A percentile compares a stretch with the other conserved stretches of the same genome.
Evolutionary conservation across 192 early-diverging fungal species (phyloP).

Genomic region (Allomyces arbusculus): DNA sequence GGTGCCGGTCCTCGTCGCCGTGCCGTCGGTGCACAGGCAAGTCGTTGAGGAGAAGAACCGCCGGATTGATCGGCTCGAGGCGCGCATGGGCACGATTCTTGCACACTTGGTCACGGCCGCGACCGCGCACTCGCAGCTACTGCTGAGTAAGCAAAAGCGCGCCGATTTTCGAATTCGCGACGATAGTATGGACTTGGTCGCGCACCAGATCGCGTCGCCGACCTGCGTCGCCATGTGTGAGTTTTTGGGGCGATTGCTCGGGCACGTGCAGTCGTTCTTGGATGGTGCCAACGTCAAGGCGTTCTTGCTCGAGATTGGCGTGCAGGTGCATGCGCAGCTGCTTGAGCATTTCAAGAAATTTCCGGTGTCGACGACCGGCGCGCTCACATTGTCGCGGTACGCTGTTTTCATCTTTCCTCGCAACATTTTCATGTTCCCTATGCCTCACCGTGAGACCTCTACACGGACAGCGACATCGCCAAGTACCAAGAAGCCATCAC

Average conservation of each 20-base stretch:
- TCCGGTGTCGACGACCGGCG: slow-evolving; percentile 62
- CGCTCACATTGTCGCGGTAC: slow-evolving; percentile 68
- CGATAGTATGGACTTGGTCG: slow-evolving; percentile 35
- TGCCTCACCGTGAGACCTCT: neutral
- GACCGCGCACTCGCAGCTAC: slow-evolving; percentile 41
- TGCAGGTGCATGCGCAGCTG: slow-evolving; percentile 60
- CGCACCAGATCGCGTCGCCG: slow-evolving; percentile 7
- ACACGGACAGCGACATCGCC: slow-evolving; percentile 55
- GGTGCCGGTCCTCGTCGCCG: slow-evolving; percentile 41
- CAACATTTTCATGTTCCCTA: neutral
- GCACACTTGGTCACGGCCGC: slow-evolving; percentile 32
- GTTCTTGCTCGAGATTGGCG: slow-evolving; percentile 61
- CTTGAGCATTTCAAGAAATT: slow-evolving; percentile 87
- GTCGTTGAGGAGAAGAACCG: slow-evolving; percentile 71
- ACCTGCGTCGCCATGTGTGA: slow-evolving; percentile 5
- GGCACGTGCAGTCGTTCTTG: slow-evolving; percentile 33
- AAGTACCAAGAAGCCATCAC: slow-evolving; percentile 76
- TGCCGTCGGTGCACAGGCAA: slow-evolving; percentile 65
- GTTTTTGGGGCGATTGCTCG: neutral
- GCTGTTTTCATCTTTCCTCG: slow-evolving; percentile 3
- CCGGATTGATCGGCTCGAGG: slow-evolving; percentile 63
- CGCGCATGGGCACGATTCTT: slow-evolving; percentile 53
- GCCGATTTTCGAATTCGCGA: slow-evolving; percentile 83
- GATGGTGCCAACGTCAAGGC: slow-evolving; percentile 55
- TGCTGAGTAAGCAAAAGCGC: slow-evolving; percentile 62